Evolutionary conservation across 768 basidiomycete species (phyloP), one percentile per base, ranked within the genome.

Genomic region (Steccherinum ochraceum): DNA sequence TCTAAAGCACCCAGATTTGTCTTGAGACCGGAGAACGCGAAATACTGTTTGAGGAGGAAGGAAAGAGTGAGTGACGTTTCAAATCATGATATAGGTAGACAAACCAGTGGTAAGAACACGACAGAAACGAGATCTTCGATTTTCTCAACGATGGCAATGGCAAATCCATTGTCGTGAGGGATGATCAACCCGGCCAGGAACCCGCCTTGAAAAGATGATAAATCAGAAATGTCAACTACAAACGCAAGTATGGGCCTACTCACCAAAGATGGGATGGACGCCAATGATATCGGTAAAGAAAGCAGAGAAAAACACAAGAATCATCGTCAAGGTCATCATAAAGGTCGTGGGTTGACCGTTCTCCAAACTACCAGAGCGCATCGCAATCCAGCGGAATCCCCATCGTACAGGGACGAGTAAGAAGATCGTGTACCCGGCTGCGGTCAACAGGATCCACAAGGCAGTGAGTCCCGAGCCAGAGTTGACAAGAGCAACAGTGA

Each of bases 261-360:
- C 52, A 78, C 78, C 80, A 59, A 83, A 85, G 57, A 87, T 85
- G 42, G 83, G 67, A 64, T 84, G 81, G 26, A 87, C 78, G 25
- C 87, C 91, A 53, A 93, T 92, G 57, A 90, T 80, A 64, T 91
- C 89, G 5, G 90, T 93, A 69, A 86, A 86, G 69, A 90, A 93
- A 0, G 87, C 87, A 2, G 83, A 84, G 12, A 73, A 64, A 57
- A 93, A 79, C 0, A 91, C 80, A 27, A 92, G 62, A 24, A 91
- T 56, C n/a, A 96, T 62, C 0, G 82, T 88, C 10, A 90, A 53
- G 0, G 85, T 84, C 86, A 93, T 91, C 77, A 90, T 83, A 45
- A 78, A 64, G 3, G 84, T 68, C 0, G 85, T 85, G 0, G 92
- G 92, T 2, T 79, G 70, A 1, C 86, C 85, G 41, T 75, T 76